Evolutionary conservation across 2,329 filamentous ascomycete species (phyloP), one percentile per base, ranked within the genome.

Genomic region (Anthostomella pinea): DNA sequence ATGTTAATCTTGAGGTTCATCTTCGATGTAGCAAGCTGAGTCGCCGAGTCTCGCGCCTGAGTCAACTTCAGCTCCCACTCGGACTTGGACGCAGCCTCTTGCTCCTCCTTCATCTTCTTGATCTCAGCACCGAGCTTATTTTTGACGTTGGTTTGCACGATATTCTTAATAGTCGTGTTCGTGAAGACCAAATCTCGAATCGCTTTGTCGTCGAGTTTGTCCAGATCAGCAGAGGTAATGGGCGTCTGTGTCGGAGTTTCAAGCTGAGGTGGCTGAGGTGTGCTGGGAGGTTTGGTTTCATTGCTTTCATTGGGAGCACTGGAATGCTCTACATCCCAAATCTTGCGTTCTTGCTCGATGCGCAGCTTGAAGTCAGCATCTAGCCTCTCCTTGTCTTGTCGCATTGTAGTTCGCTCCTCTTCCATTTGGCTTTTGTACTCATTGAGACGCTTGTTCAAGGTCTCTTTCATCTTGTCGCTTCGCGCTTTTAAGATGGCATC

Each of bases 1-100:
- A 94, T 85, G 58, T 88, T 91, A 46, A 91, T 72, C 47, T 85
- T 85, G 31, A 87, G 68, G 2, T 78, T 78, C 35, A 77, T 78
- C 59, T 87, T 87, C 67, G 90, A 90, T 22, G 81, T 78, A 28
- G 82, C 80, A 66, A 93, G 75, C 43, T 84, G 75, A 33, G 84
- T 77, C 3, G 82, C 83, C 59, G 84, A 74, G 44, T 82, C 75
- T 35, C 70, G 68, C 8, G 75, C 77, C 33, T 72, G 68, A 9
- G 56, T 51, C 15, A 77, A 63, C 61, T 77, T 80, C 25, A 68
- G 63, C 32, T 80, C 75, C 35, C 66, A 70, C 39, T 79, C 71
- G 8, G 54, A 43, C 56, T 69, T 71, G 22, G 70, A 38, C 4
- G 60, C 50, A 18, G 64, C 64, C 49, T 79, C 72, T 4, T 67